Conservation (phyloP, 176 grass and related monocot genomes). For the Juncus effusus region DNA sequence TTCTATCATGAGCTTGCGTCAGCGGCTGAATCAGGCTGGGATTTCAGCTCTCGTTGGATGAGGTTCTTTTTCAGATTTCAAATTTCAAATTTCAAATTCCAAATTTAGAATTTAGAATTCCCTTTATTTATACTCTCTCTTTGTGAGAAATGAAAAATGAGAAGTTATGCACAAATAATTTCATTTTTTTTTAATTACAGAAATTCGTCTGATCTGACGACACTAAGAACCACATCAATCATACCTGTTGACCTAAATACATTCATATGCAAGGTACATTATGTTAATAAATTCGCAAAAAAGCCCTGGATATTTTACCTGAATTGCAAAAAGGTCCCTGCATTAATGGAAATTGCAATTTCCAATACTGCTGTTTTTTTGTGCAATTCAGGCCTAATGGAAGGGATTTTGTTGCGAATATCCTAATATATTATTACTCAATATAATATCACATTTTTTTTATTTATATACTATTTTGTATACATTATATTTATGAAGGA, state of each 20-base stretch:
- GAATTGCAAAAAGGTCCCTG: too few relatives aligned
- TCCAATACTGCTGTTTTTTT: too few relatives aligned
- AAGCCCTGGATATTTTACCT: too few relatives aligned
- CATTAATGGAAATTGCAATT: too few relatives aligned
- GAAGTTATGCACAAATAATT: neutral
- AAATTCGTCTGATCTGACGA: conserved; percentile 75
- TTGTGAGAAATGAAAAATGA: neutral
- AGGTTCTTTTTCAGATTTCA: conserved; percentile 38
- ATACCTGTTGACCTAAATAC: conserved; percentile 88
- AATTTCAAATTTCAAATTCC: too few relatives aligned
- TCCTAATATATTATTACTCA: too few relatives aligned
- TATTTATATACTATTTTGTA: neutral
- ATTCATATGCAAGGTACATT: conserved; percentile 78
- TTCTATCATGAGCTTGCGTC: conserved; percentile 79
- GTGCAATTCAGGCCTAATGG: neutral
- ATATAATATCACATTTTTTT: neutral
- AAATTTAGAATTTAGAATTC: neutral
- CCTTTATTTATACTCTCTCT: neutral
- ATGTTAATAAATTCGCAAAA: conserved; percentile 2
- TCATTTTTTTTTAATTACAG: conserved; percentile 36
- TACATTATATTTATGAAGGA: neutral
- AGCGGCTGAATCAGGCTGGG: conserved; percentile 92
- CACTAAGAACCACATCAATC: conserved; percentile 53
- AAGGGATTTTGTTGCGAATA: neutral
- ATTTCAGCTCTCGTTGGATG: conserved; percentile 99